Evolutionary conservation across 768 basidiomycete genomes (phyloP), one percentile per base, ranked within the genome.

Genomic region (Suillus hirtellus): DNA sequence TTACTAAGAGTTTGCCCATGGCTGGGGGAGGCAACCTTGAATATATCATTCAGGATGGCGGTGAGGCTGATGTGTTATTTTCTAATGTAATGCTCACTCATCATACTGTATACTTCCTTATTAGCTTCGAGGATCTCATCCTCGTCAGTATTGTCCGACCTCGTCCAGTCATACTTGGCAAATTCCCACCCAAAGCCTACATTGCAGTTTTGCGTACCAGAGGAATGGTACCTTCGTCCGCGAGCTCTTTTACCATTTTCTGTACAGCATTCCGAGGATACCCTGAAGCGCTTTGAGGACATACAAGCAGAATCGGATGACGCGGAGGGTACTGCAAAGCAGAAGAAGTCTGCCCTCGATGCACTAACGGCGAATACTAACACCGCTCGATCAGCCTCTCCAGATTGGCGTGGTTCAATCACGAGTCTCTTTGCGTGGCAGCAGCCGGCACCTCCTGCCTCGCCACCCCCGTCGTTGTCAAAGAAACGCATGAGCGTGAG

Each of bases 161-260:
- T 86, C 43, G 60, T 85, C 19, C 73, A 71, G 55, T 76, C 76
- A 15, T 78, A 83, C 0, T 77, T 76, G 44, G 68, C 71, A 58
- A 66, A 79, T 82, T 82, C 66, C 78, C 80, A 1, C 80, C 81
- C 66, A 1, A 76, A 69, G 21, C 84, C 84, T 10, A 70, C 67
- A 9, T 85, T 89, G 69, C 80, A 82, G 34, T 82, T 93, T 61
- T 89, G 87, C 65, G 85, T 94, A 9, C 89, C 89, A 2, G 89
- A 89, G 60, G 88, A 89, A 70, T 93, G 89, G 92, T 93, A 86
- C 73, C 85, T 86, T 62, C 84, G 89, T 19, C 85, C 86, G 21
- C 89, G 83, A 65, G 82, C 86, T 8, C 84, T 85, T 0, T 78
- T 75, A 44, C 69, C 80, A 2, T 84, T 86, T 2, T 74, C 71